Base-by-base conservation (phyloP, 1,284 basidiomycete genomes). In the Malassezia sp. region DNA sequence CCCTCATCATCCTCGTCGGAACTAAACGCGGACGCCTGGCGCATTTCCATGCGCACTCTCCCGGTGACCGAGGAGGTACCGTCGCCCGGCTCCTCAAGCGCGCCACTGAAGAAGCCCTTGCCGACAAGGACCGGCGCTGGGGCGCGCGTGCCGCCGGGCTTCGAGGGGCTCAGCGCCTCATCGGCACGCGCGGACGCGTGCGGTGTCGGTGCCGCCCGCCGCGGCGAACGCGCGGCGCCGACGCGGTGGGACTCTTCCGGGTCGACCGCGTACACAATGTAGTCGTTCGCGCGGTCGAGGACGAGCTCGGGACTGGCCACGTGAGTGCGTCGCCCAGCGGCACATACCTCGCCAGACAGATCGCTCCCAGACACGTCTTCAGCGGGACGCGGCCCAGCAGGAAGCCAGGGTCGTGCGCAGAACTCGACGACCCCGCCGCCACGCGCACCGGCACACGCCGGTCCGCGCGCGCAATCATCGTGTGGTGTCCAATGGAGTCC, bases 181-280 rank as follows among this genome's bases (percentile, higher is more conserved):
- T n/a, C n/a, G n/a, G n/a, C n/a, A n/a, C n/a, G n/a, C n/a, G n/a
- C n/a, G n/a, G n/a, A n/a, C 31, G 53, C 38, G 3, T 52, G n/a
- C 2, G 21, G 36, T 27, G 26, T 12, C 55, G 18, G 43, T 39
- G 12, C 15, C 32, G 6, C n/a, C 32, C 6, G 32, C 32, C 3
- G 32, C 22, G 15, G 2, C 1, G 40, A 5, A 6, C 15, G 27
- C 10, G 21, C 10, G 12, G 30, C n/a, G 14, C n/a, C 20, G 28
- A 31, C 23, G 15, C 60, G 56, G 32, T 59, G 33, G 2, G 63
- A 57, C 49, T 69, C 66, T 20, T 61, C 57, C 4, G 64, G 64
- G 32, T 69, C 66, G 38, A 66, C 58, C n/a, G 62, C 66, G 37
- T 69, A 69, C 40, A 69, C 61, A 45, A 61, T 65, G 44, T 59